A percentile compares a stretch with the other conserved stretches of the same genome.
phyloP scores from a whole-genome alignment of 208 protist genomes.

The Eutreptiella sp. region DNA sequence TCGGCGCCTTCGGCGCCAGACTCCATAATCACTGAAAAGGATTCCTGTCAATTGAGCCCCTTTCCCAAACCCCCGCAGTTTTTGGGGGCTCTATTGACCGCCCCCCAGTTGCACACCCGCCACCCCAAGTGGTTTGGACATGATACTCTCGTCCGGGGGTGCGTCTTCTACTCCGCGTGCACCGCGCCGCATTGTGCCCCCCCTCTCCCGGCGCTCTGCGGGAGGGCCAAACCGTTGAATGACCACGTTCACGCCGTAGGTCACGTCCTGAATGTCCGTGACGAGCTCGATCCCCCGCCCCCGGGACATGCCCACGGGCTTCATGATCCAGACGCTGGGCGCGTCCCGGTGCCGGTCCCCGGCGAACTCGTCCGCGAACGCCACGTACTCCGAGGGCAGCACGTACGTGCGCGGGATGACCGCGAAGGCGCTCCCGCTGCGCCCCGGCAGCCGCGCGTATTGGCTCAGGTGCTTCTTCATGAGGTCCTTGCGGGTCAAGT shows the following conservation, averaged over 20 bases:
- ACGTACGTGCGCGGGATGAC: conserved; percentile 28
- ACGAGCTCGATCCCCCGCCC: conserved; percentile 36
- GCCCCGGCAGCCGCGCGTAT: neutral
- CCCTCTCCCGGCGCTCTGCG: no score
- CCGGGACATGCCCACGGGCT: conserved; percentile 34
- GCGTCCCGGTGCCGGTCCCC: neutral
- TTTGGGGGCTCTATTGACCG: no score
- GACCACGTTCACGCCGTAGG: conserved; percentile 7
- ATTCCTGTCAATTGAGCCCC: no score
- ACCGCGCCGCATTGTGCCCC: no score
- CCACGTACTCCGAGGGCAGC: conserved; percentile 29
- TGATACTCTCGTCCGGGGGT: no score
- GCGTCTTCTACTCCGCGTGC: no score
- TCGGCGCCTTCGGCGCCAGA: no score
- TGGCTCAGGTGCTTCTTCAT: conserved; percentile 18
- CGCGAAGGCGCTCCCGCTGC: conserved; percentile 16
- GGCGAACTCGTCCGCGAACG: conserved; percentile 23
- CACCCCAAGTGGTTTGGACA: no score
- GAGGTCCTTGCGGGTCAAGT: conserved; percentile 30
- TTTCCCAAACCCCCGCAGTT: no score
- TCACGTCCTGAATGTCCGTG: conserved; percentile 26
- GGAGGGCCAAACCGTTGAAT: no score
- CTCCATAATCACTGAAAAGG: no score
- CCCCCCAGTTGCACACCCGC: no score
- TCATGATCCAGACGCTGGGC: conserved; percentile 33